Evolutionary conservation across 176 grass and related monocot genomes (phyloP).

Genomic region (Lolium perenne): DNA sequence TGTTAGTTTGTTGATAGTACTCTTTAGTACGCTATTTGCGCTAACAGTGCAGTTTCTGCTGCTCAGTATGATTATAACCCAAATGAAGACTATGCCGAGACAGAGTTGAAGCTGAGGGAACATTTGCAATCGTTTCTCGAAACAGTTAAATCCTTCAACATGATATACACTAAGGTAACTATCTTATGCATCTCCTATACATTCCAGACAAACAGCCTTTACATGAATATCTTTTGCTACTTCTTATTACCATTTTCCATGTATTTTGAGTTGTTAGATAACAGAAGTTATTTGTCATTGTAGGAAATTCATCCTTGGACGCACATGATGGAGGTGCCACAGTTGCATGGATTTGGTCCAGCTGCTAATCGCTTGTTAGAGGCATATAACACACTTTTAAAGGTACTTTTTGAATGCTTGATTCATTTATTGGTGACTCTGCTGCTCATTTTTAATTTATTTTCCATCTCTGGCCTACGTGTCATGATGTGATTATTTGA

Average conservation of each 20-base stretch:
- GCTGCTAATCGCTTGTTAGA: constrained; percentile 95
- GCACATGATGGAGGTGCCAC: constrained; percentile 99
- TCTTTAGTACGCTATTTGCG: constrained; percentile 19
- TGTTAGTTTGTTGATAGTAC: constrained; percentile 4
- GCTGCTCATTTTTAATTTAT: constrained; percentile 4
- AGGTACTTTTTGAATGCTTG: constrained; percentile 54
- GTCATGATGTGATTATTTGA: constrained; percentile 8
- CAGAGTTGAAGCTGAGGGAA: constrained; percentile 88
- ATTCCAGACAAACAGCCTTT: constrained; percentile 7
- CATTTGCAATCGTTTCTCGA: constrained; percentile 92
- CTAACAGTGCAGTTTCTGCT: constrained; percentile 43
- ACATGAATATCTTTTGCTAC: background rate
- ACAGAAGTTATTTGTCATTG: constrained; percentile 21
- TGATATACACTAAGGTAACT: constrained; percentile 92
- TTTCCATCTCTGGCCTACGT: background rate
- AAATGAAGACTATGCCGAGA: constrained; percentile 92
- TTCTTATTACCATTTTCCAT: background rate
- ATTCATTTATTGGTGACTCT: background rate
- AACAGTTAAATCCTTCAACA: constrained; percentile 93
- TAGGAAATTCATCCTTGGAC: constrained; percentile 99
- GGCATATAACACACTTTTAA: constrained; percentile 94
- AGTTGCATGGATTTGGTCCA: constrained; percentile 97
- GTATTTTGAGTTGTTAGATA: constrained; percentile 21
- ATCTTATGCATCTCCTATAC: constrained; percentile 16
- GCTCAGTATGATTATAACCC: constrained; percentile 93